Evolutionary conservation across 2,329 filamentous ascomycete genomes (phyloP).

Genomic region (Dendryphion nanum): DNA sequence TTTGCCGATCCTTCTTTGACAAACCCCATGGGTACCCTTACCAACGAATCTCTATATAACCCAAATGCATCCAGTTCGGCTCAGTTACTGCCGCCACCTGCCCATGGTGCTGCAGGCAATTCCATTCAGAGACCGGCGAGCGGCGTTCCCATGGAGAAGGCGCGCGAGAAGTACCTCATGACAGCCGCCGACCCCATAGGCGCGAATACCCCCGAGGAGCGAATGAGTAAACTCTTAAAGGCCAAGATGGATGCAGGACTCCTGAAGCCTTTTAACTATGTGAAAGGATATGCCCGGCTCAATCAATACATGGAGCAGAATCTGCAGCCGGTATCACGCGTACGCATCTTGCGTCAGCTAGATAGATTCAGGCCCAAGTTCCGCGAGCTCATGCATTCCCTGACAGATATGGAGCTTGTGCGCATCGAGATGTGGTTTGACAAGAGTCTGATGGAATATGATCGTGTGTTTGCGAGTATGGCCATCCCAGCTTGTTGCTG

Average conservation of each 20-base stretch:
- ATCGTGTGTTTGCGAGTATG: slow-evolving; percentile 98
- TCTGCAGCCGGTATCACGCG: slow-evolving; percentile 76
- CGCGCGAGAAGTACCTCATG: slow-evolving; percentile 87
- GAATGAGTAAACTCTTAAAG: slow-evolving; percentile 89
- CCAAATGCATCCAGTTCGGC: slow-evolving; percentile 48
- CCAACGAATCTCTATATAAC: slow-evolving; percentile 28
- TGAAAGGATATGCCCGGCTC: slow-evolving; percentile 88
- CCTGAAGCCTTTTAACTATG: slow-evolving; percentile 96
- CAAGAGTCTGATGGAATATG: slow-evolving; percentile 92
- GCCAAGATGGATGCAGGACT: slow-evolving; percentile 96
- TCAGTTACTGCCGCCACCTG: slow-evolving; percentile 40
- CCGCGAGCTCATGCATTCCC: slow-evolving; percentile 84
- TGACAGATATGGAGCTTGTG: slow-evolving; percentile 92
- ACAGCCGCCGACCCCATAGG: slow-evolving; percentile 94
- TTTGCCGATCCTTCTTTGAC: slow-evolving; percentile 60
- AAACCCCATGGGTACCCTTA: slow-evolving; percentile 43
- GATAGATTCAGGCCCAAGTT: slow-evolving; percentile 95
- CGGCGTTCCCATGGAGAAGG: slow-evolving; percentile 64
- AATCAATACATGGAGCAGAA: slow-evolving; percentile 90
- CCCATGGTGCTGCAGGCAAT: slow-evolving; percentile 49
- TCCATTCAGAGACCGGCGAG: slow-evolving; percentile 62
- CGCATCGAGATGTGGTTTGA: slow-evolving; percentile 99
- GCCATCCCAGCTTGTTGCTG: slow-evolving; percentile 97
- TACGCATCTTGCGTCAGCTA: slow-evolving; percentile 88
- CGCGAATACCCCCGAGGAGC: slow-evolving; percentile 81